Evolutionary conservation across 2,329 filamentous ascomycete genomes (phyloP).

Genomic region (Hirsutella thompsonii): DNA sequence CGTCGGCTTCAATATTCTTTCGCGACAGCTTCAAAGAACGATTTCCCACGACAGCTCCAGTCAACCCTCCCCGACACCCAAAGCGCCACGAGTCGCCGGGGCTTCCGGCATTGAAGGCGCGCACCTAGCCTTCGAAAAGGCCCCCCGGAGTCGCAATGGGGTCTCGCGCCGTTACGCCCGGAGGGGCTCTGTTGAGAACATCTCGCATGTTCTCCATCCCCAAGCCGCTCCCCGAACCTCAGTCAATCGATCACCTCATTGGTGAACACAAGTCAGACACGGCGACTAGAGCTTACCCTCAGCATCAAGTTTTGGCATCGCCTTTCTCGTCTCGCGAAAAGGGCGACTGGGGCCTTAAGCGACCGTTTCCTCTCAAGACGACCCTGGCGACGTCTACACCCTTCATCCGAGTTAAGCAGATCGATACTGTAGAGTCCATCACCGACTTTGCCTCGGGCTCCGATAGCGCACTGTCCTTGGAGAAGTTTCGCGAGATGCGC

Average conservation of each 20-base stretch:
- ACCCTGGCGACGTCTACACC: slow-evolving; percentile 63
- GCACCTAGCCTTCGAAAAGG: not conserved
- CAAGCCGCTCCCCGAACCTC: slow-evolving; percentile 54
- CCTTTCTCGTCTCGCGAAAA: slow-evolving; percentile 56
- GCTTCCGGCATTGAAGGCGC: not conserved
- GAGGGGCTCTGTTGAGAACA: slow-evolving; percentile 61
- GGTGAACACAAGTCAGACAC: slow-evolving; percentile 22
- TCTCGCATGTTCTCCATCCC: slow-evolving; percentile 88
- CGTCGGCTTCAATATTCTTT: slow-evolving; percentile 3
- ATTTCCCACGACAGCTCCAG: not conserved
- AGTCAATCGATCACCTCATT: slow-evolving; percentile 27
- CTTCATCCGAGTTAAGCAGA: slow-evolving; percentile 59
- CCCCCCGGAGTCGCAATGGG: slow-evolving; percentile 15
- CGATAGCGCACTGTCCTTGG: slow-evolving; percentile 67
- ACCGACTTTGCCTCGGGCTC: slow-evolving; percentile 78
- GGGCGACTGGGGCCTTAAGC: slow-evolving; percentile 90
- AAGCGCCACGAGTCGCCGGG: no score
- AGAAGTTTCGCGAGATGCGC: slow-evolving; percentile 77
- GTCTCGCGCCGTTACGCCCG: slow-evolving; percentile 37
- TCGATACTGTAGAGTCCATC: slow-evolving; percentile 78
- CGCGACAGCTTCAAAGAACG: slow-evolving; percentile 9
- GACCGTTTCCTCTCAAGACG: slow-evolving; percentile 64
- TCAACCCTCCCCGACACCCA: no score
- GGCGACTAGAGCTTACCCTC: slow-evolving; percentile 64
- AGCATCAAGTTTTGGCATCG: slow-evolving; percentile 69